Evolutionary conservation across 148 eudicot genomes (phyloP), one percentile per base, ranked within the genome.

Genomic region (Camellia lanceoleosa): DNA sequence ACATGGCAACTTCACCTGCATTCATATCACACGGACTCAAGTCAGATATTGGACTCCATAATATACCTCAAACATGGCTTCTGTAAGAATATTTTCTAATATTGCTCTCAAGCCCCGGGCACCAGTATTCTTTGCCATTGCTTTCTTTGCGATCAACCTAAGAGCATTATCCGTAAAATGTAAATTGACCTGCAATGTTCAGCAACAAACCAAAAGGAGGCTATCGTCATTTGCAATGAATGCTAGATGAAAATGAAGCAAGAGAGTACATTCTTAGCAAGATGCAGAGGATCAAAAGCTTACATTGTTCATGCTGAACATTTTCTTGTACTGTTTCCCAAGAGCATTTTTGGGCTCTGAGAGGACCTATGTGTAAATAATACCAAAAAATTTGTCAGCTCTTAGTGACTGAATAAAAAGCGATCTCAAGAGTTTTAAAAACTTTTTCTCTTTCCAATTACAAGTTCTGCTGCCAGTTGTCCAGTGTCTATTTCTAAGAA

Each of bases 291-390:
- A 58, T 56, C 52, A 66, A 63, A 60, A 78, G 68, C 88, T 84
- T 86, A 90, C 94, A 59, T 83, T 86, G 83, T 89, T 91, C 92
- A 91, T 84, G 83, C 83, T 79, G 80, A 91, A 91, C 84, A 91
- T 86, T 81, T 89, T 87, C 84, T 83, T 89, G 88, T 91, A 91
- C 78, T 91, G 94, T 78, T 91, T 91, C 65, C 84, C 83, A 58
- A 90, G 91, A 78, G 93, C 93, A 84, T 90, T 90, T 83, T 82
- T 90, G 46, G 93, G 93, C 86, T 90, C 87, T 0, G 85, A 84
- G 67, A 90, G 91, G 75, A 89, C 89, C 93, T 90, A 73, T 59
- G 46, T 55, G 44, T 68, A 70, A 61, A 76, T 19, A 72, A 23
- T 61, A 16, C 38, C 58, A 78, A 19, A 74, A 56, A 65, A 14